phyloP scores from a whole-genome alignment of 1,284 basidiomycete species.

The Malassezia yamatoensis region DNA sequence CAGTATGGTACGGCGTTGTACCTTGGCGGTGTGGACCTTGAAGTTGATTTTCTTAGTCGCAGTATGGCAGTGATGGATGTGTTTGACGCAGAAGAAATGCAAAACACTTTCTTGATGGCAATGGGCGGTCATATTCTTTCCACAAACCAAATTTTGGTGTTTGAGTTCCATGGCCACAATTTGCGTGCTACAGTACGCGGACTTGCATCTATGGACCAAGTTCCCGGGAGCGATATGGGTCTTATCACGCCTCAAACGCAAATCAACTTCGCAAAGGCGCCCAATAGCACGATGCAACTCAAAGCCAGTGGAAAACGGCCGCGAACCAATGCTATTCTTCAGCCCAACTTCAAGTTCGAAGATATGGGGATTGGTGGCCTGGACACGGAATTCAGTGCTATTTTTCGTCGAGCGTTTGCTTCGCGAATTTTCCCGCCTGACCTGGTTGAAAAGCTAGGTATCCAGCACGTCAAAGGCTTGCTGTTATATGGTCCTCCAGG shows the following conservation, averaged over 20 bases:
- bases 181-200: constrained; percentile 65
- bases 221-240: constrained; percentile 52
- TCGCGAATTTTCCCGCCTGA: constrained; percentile 94
- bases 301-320: constrained; percentile 88
- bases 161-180: constrained; percentile 83
- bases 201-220: constrained; percentile 54
- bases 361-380: constrained; percentile 99
- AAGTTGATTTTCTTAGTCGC: constrained; percentile 33
- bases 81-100: constrained; percentile 70
- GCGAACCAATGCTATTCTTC: constrained; percentile 85
- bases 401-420: constrained; percentile 97
- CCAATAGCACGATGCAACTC: constrained; percentile 71
- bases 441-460: constrained; percentile 93
- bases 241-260: constrained; percentile 84
- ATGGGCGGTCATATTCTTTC: constrained; percentile 58
- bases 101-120: constrained; percentile 61
- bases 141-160: constrained; percentile 64
- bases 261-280: constrained; percentile 74
- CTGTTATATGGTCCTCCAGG: constrained; percentile 91
- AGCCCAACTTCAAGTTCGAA: constrained; percentile 98
- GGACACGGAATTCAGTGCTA: constrained; percentile 86
- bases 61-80: constrained; percentile 25
- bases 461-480: constrained; percentile 96
- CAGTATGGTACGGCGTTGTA: constrained; percentile 34
- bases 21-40: constrained; percentile 38